These are phyloP conservation scores for Rhizopogon roseolus DNA, from an alignment of 768 basidiomycete species.

Conservation along the genomic window DNA sequence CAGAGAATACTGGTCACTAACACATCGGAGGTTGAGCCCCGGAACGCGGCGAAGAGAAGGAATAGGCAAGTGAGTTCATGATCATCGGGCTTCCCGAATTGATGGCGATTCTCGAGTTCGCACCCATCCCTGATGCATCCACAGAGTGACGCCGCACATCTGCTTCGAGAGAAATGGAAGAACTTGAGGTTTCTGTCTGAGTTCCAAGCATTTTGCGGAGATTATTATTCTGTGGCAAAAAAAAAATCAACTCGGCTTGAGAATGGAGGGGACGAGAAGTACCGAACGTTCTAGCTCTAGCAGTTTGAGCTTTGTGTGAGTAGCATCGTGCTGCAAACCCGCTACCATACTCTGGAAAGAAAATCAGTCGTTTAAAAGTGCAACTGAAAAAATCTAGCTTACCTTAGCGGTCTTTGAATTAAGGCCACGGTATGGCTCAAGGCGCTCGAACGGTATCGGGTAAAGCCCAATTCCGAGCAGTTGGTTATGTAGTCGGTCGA, in stretches of 20 bases:
- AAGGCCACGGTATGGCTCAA: constrained; percentile 64
- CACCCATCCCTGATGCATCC: constrained; percentile 25
- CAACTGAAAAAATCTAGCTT: not conserved
- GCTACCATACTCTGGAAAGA: constrained; percentile 65
- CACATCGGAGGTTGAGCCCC: not conserved
- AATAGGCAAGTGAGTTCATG: not conserved
- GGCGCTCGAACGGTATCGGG: constrained; percentile 50
- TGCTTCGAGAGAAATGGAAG: constrained; percentile 25
- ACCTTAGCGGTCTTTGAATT: constrained; percentile 78
- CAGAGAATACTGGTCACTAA: not conserved
- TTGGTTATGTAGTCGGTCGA: constrained; percentile 62
- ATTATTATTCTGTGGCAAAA: constrained; percentile 21
- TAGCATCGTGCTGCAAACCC: constrained; percentile 62
- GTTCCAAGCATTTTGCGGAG: constrained; percentile 26
- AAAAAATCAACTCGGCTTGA: not conserved
- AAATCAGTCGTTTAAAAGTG: not conserved
- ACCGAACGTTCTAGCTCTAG: constrained; percentile 69
- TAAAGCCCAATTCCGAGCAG: constrained; percentile 47
- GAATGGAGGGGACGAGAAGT: constrained; percentile 13
- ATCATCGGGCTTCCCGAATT: not conserved
- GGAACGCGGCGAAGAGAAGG: not conserved
- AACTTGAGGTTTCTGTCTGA: constrained; percentile 14
- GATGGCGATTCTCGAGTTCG: constrained; percentile 13
- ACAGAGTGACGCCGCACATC: constrained; percentile 30
- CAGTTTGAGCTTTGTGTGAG: constrained; percentile 54